phyloP scores from a whole-genome alignment of 305 asterid genomes.

The Fraxinus greggii region DNA sequence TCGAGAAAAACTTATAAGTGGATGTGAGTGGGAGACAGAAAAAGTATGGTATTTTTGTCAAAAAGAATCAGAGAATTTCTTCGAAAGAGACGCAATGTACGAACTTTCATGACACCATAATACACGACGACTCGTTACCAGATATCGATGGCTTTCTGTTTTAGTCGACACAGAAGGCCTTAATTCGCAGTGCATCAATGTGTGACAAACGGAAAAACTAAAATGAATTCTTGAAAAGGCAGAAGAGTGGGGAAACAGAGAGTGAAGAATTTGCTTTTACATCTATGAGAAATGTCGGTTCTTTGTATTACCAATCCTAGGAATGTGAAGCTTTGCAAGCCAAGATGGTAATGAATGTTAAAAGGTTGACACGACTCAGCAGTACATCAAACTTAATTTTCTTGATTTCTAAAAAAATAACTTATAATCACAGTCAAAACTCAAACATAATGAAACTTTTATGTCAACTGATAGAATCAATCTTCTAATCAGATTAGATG shows the following conservation, averaged over 20 bases:
- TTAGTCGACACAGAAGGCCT: not conserved
- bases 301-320: not conserved
- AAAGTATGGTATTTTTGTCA: slow-evolving; percentile 4
- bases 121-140: not conserved
- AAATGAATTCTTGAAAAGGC: not conserved
- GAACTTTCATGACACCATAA: not conserved
- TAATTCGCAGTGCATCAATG: not conserved
- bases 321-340: not conserved
- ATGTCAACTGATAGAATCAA: not conserved
- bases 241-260: not conserved
- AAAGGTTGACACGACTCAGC: not conserved
- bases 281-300: too few species aligned
- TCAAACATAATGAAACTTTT: not conserved
- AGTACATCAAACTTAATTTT: not conserved
- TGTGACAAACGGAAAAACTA: not conserved
- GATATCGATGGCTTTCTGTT: not conserved
- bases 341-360: not conserved
- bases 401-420: not conserved
- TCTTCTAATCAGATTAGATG: not conserved
- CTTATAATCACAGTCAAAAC: not conserved
- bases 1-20: slow-evolving; percentile 5
- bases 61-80: slow-evolving; percentile 19
- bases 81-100: slow-evolving; percentile 12
- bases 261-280: not conserved
- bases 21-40: not conserved